phyloP scores from a whole-genome alignment of 2,329 filamentous ascomycete genomes.

The Colletotrichum spaethianum region DNA sequence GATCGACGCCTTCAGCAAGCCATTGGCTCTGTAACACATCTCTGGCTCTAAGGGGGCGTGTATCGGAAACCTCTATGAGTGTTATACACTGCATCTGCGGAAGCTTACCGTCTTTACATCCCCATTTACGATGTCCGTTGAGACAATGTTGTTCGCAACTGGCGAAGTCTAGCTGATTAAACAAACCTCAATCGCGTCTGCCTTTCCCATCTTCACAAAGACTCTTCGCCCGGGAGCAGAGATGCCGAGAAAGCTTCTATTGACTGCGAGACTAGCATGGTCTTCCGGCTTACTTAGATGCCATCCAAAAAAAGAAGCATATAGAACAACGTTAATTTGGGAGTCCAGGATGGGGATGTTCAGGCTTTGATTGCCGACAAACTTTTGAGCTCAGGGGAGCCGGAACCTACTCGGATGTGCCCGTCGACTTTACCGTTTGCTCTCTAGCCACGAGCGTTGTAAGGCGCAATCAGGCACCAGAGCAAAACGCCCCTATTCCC shows the following conservation, averaged over 20 bases:
- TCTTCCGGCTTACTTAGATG: not conserved
- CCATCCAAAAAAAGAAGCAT: not conserved
- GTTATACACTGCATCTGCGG: not conserved
- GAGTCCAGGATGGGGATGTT: not conserved
- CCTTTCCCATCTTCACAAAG: not conserved
- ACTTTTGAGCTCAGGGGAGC: not conserved
- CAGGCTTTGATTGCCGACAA: not conserved
- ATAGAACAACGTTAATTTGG: not conserved
- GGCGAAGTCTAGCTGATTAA: not conserved
- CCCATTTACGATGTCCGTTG: not conserved
- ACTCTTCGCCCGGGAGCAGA: not conserved
- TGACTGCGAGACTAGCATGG: not conserved
- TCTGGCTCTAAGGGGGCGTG: not conserved
- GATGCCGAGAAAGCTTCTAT: not conserved
- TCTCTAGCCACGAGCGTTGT: not conserved
- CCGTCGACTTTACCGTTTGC: not conserved
- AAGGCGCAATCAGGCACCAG: not conserved
- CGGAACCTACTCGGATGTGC: not conserved
- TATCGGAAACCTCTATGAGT: too few species aligned
- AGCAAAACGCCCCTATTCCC: not conserved
- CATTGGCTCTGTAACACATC: not conserved
- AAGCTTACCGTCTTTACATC: not conserved
- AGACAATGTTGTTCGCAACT: not conserved
- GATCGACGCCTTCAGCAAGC: not conserved
- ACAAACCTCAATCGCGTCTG: not conserved